Base-by-base conservation (phyloP, 2,329 filamentous ascomycete genomes). In the Neofusicoccum sp. region DNA sequence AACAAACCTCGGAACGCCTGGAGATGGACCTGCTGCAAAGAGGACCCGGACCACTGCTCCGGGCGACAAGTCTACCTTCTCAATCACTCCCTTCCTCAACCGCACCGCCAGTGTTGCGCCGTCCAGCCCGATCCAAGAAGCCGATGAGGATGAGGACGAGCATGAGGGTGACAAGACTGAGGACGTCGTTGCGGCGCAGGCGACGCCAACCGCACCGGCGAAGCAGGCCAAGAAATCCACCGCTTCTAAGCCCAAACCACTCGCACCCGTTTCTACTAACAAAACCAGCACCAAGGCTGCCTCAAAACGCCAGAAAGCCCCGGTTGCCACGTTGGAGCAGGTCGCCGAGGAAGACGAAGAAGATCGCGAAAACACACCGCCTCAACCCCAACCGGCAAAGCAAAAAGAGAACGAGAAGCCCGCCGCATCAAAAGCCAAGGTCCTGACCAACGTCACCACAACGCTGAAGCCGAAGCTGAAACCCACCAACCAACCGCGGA, bases 71-170 rank as follows among this genome's bases (percentile, higher is more conserved):
- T 97, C 93, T 0, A 87, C 84, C 2, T 97, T 98, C 74, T 96
- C 92, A 3, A 91, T 97, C 65, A 98, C 93, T 0, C 93, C 93
- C 0, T 97, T 96, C 79, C 80, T 98, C 63, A 96, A 93, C 73
- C 86, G 88, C 54, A 88, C 85, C 28, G 86, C 82, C 63, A 87
- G 80, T 64, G 77, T 88, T 12, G 75, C 77, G n/a, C 76, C 78
- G 6, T 78, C 78, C 28, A 74, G 67, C 61, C 73, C 75, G 31
- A 79, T 74, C 16, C 70, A 69, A 31, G 67, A 71, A n/a, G 72
- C 72, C 28, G 40, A 54, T 14, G 60, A 65, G 11, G 51, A 63
- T 16, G 49, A 58, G 5, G 61, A 63, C 41, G 70, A 71, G 36
- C 65, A 69, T 24, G 65, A 68, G 11, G 67, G 67, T 44, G 38